phyloP scores from a whole-genome alignment of 1,139 yeast genomes.

The Kodamaea ohmeri region DNA sequence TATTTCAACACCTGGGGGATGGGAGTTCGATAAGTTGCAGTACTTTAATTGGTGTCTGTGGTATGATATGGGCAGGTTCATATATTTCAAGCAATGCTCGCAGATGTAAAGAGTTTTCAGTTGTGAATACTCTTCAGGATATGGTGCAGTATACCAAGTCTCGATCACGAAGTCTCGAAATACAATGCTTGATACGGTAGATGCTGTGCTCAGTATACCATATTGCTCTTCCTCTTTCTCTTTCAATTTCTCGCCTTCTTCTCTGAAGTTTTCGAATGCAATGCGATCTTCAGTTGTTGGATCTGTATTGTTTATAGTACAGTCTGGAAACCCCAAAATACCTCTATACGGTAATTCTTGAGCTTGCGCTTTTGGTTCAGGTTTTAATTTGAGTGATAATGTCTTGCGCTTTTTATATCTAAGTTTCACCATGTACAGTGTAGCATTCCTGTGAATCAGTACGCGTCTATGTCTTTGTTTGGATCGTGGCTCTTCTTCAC shows the following conservation, averaged over 20 bases:
- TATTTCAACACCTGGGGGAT: conserved; percentile 91
- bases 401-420: conserved; percentile 1
- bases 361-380: conserved; percentile 1
- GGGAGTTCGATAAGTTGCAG: conserved; percentile 47
- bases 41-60: conserved; percentile 75
- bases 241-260: conserved; percentile 25
- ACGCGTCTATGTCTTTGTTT: conserved; percentile 5
- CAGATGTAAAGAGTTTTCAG: conserved; percentile 69
- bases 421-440: conserved; percentile 7
- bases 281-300: conserved; percentile 55
- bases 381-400: conserved; percentile 5
- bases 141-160: conserved; percentile 93
- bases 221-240: conserved; percentile 4
- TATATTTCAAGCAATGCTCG: conserved; percentile 81
- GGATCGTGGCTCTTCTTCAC: conserved; percentile 5
- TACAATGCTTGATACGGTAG: conserved; percentile 50
- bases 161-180: conserved; percentile 72
- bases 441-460: conserved; percentile 2
- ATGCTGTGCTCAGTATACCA: background rate
- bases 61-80: conserved; percentile 65
- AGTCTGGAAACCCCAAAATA: conserved; percentile 54
- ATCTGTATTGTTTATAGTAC: conserved; percentile 58
- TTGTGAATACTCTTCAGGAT: conserved; percentile 80
- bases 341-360: conserved; percentile 65
- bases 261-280: conserved; percentile 37